Evolutionary conservation across 148 eudicot genomes (phyloP).

Genomic region (Rhododendron mucronatum): DNA sequence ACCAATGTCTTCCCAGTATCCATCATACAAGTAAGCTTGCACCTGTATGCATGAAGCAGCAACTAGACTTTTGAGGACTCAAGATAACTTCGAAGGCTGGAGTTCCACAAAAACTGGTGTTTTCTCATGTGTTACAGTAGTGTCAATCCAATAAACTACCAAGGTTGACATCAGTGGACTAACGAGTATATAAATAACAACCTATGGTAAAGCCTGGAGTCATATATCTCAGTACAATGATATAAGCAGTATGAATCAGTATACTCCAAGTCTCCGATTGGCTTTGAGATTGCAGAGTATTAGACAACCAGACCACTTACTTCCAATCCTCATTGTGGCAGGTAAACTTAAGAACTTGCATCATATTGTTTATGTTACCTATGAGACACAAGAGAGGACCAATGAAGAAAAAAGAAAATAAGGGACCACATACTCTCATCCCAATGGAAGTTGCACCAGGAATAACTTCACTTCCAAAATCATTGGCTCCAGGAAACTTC

Average conservation of each 20-base stretch:
- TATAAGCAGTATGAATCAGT: not conserved
- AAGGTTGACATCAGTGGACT: not conserved
- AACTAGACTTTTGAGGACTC: constrained; percentile 1
- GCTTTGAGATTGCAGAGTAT: not conserved
- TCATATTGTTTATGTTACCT: not conserved
- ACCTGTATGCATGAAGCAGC: constrained; percentile 37
- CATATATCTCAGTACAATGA: not conserved
- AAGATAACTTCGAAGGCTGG: not conserved
- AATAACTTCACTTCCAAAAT: constrained; percentile 96
- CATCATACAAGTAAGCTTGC: constrained; percentile 91
- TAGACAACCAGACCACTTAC: not conserved
- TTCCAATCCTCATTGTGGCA: not conserved
- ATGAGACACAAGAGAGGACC: not conserved
- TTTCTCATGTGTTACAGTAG: not conserved
- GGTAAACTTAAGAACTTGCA: not conserved
- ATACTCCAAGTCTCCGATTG: not conserved
- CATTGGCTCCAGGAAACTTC: constrained; percentile 78
- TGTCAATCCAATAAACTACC: not conserved
- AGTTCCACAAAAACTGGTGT: not conserved
- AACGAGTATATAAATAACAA: not conserved
- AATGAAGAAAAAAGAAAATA: not conserved
- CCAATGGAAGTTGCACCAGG: constrained; percentile 89
- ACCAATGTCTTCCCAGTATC: constrained; percentile 98
- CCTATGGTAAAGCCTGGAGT: not conserved
- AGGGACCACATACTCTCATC: constrained; percentile 55